These are phyloP conservation scores for Phialophora verrucosa DNA, from an alignment of 2,329 filamentous ascomycete species.

Conservation along the genomic window DNA sequence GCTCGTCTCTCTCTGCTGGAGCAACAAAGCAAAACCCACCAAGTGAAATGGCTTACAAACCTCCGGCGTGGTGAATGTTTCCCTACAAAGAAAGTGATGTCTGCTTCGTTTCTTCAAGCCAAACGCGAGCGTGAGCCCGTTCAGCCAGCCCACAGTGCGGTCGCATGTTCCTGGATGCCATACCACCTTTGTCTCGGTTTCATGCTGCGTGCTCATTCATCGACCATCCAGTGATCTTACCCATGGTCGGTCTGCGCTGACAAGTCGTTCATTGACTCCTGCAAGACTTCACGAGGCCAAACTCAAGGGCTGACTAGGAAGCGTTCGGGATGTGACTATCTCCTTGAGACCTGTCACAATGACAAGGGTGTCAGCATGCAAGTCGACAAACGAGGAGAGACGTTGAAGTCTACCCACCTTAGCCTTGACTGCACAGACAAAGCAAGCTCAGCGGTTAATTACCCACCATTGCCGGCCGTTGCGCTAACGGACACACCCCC, in stretches of 20 bases:
- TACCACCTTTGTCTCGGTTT: neutral
- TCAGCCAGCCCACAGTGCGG: neutral
- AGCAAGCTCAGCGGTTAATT: neutral
- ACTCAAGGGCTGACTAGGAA: neutral
- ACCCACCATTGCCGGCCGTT: neutral
- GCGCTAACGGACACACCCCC: neutral
- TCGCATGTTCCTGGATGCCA: neutral
- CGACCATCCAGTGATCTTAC: neutral
- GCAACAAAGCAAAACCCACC: neutral
- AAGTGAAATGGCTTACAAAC: neutral
- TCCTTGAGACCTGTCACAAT: slow-evolving; percentile 1
- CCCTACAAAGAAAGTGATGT: neutral
- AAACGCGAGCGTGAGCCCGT: neutral
- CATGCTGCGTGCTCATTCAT: neutral
- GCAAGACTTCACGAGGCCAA: neutral
- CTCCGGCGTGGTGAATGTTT: neutral
- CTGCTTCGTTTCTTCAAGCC: neutral
- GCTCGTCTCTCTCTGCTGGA: neutral
- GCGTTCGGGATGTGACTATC: neutral
- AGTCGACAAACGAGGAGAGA: neutral
- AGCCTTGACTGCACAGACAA: neutral
- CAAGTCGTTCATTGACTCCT: neutral
- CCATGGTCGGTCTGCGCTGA: too few species aligned
- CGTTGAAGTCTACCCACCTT: neutral
- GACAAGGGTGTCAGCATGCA: slow-evolving; percentile 9